Conservation (phyloP, 78 protist species). For the Creolimax fragrantissima region DNA sequence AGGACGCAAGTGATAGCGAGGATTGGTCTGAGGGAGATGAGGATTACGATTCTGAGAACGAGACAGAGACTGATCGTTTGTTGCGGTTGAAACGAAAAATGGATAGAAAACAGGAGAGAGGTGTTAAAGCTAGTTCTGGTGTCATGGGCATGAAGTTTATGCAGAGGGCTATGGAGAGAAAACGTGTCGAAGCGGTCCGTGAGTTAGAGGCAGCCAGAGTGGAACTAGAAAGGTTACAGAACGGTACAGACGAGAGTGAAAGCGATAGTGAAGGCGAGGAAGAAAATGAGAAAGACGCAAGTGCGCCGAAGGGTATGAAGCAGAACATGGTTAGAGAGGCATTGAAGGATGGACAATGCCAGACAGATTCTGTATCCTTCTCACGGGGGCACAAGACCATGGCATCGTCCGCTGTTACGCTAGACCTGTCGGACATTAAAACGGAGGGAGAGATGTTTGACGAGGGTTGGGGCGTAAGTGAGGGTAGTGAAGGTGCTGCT, state of each 20-base stretch:
- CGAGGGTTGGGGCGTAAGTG: neutral
- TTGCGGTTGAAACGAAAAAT: neutral
- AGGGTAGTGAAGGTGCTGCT: neutral
- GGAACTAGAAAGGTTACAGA: neutral
- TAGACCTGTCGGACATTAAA: neutral
- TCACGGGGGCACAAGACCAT: neutral
- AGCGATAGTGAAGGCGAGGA: neutral
- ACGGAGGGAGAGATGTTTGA: neutral
- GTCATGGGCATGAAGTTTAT: neutral
- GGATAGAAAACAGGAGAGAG: neutral
- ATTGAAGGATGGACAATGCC: neutral
- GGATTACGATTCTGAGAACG: constrained; percentile 13
- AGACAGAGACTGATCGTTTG: neutral
- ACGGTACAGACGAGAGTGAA: neutral
- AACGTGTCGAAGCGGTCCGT: neutral
- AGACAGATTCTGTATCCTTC: neutral
- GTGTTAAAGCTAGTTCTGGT: neutral
- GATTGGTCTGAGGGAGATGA: neutral
- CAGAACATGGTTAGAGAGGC: neutral
- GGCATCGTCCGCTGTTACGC: neutral
- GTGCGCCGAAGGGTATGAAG: neutral
- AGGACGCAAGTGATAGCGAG: neutral
- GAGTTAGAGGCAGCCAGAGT: neutral
- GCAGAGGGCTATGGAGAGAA: neutral
- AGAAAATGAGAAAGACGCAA: neutral